Evolutionary conservation across 768 basidiomycete species (phyloP).

Genomic region (Boletus fagicola): DNA sequence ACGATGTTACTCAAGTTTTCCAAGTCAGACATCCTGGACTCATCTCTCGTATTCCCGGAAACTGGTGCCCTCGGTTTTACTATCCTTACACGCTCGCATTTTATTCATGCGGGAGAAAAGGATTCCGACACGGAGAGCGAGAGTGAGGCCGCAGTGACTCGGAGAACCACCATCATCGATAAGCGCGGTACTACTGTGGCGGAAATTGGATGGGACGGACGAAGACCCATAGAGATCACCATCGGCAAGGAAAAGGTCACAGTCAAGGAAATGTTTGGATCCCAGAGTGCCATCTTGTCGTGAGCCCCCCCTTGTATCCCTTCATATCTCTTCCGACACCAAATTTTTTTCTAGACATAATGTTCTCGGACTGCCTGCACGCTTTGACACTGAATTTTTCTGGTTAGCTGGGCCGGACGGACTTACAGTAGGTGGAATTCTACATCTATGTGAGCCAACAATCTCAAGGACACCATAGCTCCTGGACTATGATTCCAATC

Average conservation of each 20-base stretch:
- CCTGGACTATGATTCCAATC: conserved; percentile 51
- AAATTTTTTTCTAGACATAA: conserved; percentile 43
- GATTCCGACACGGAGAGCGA: conserved; percentile 32
- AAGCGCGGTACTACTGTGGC: conserved; percentile 42
- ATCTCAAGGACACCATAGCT: conserved; percentile 36
- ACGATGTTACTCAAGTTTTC: conserved; percentile 60
- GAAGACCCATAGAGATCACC: conserved; percentile 48
- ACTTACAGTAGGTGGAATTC: conserved; percentile 42
- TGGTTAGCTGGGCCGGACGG: conserved; percentile 59
- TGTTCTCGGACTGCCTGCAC: conserved; percentile 55
- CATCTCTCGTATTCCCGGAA: conserved; percentile 50
- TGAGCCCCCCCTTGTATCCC: conserved; percentile 28
- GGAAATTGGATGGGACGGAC: conserved; percentile 52
- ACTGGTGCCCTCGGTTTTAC: conserved; percentile 49
- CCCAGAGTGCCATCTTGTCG: conserved; percentile 54
- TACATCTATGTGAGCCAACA: background rate
- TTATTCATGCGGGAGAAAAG: conserved; percentile 26
- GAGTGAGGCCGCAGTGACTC: conserved; percentile 26
- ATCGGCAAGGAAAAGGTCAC: conserved; percentile 51
- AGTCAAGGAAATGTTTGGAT: conserved; percentile 56
- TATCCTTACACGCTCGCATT: conserved; percentile 44
- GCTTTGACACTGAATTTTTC: conserved; percentile 60
- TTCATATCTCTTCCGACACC: background rate
- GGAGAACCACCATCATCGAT: conserved; percentile 46
- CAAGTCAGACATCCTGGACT: conserved; percentile 56